Conservation (phyloP, 495 filamentous ascomycete species). For the Diplogelasinospora grovesii region DNA sequence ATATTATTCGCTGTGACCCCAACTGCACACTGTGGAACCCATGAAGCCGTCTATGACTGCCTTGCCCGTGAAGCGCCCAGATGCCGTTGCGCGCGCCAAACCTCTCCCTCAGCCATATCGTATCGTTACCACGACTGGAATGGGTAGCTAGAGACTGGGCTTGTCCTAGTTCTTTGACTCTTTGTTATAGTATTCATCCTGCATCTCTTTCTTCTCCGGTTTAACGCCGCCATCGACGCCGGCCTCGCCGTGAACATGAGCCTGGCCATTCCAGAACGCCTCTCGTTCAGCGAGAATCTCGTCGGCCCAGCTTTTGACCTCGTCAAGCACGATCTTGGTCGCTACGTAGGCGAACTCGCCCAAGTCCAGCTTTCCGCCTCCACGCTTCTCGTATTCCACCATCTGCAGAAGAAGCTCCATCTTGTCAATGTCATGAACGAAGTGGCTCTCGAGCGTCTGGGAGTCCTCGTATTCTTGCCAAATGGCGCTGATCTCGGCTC, state of each 20-base stretch:
- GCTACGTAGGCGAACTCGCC: constrained; percentile 78
- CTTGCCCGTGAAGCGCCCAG: no score
- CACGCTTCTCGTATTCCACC: constrained; percentile 85
- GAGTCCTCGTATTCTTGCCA: constrained; percentile 94
- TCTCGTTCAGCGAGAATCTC: constrained; percentile 71
- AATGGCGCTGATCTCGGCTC: constrained; percentile 60
- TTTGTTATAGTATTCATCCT: constrained; percentile 38
- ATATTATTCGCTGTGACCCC: no score
- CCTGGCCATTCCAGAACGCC: constrained; percentile 56
- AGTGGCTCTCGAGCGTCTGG: constrained; percentile 72
- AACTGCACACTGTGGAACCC: no score
- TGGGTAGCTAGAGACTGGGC: no score
- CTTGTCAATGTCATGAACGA: constrained; percentile 96
- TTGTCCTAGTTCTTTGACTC: constrained; percentile 14
- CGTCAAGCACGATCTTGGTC: constrained; percentile 60
- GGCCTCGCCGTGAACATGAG: constrained; percentile 35
- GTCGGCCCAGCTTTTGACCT: constrained; percentile 72
- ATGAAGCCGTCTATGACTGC: no score
- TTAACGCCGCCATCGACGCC: constrained; percentile 34
- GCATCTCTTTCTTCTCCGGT: constrained; percentile 26
- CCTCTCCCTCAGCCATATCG: no score
- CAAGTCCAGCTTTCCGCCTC: constrained; percentile 60
- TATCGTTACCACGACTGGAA: no score
- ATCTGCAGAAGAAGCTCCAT: constrained; percentile 91
- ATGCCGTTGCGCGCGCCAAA: no score